Conservation (phyloP, 495 filamentous ascomycete genomes). For the Talaromyces trachyspermus region DNA sequence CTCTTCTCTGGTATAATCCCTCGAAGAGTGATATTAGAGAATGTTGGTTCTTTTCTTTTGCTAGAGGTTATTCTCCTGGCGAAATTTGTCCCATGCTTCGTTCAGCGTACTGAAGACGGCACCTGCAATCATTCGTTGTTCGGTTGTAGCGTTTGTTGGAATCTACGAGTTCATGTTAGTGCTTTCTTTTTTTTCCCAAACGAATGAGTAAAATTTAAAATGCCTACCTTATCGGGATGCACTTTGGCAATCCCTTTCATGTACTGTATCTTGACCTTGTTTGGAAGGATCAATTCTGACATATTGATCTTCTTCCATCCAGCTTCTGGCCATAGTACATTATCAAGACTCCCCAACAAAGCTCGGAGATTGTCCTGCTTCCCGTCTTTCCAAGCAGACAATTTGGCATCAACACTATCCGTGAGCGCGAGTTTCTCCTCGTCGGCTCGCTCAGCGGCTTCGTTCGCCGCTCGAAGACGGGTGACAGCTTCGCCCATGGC, state of each 20-base stretch:
- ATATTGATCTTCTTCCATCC: slow-evolving; percentile 97
- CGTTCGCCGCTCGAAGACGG: slow-evolving; percentile 71
- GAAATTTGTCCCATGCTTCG: slow-evolving; percentile 98
- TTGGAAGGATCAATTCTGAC: slow-evolving; percentile 80
- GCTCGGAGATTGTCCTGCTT: slow-evolving; percentile 91
- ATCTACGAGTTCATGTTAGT: no score
- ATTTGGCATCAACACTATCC: slow-evolving; percentile 71
- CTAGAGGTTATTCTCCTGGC: slow-evolving; percentile 65
- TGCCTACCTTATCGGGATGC: slow-evolving; percentile 91
- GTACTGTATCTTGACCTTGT: slow-evolving; percentile 92
- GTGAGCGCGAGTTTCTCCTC: slow-evolving; percentile 87
- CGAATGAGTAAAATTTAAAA: slow-evolving; percentile 10
- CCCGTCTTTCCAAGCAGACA: slow-evolving; percentile 74
- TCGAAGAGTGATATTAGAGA: no score
- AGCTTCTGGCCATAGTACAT: slow-evolving; percentile 81
- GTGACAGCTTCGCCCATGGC: slow-evolving; percentile 57
- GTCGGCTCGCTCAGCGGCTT: slow-evolving; percentile 73
- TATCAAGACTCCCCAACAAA: slow-evolving; percentile 78
- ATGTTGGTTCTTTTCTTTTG: slow-evolving; percentile 1
- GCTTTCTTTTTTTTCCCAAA: no score
- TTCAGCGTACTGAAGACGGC: slow-evolving; percentile 90
- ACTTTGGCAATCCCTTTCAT: slow-evolving; percentile 99
- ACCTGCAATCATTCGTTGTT: slow-evolving; percentile 86
- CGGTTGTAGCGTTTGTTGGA: slow-evolving; percentile 79
- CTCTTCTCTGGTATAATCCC: no score